These are phyloP conservation scores for Rubroboletus pulcherrimus DNA, from an alignment of 768 basidiomycete genomes.

Conservation along the genomic window DNA sequence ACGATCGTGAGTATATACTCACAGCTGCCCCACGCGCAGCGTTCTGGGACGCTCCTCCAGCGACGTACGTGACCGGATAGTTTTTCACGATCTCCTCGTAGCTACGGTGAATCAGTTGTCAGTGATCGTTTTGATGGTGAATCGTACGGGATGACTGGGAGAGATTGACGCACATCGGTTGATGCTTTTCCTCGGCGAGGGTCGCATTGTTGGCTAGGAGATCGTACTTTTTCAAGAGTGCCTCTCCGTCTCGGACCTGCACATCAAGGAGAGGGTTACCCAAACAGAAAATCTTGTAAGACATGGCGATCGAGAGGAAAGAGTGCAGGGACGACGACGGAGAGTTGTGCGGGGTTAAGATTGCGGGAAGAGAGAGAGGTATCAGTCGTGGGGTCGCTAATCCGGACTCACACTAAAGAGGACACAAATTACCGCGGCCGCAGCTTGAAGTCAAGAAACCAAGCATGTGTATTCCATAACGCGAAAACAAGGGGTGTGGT, in stretches of 20 bases:
- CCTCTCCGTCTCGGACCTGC: conserved; percentile 84
- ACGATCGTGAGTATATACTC: conserved; percentile 30
- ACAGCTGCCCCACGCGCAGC: conserved; percentile 95
- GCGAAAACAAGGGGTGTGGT: background rate
- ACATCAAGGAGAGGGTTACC: conserved; percentile 97
- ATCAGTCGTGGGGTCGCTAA: background rate
- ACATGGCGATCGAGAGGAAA: conserved; percentile 35
- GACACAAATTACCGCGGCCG: background rate
- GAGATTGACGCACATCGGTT: conserved; percentile 55
- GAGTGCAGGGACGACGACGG: conserved; percentile 13
- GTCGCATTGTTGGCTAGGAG: conserved; percentile 96
- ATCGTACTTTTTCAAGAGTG: conserved; percentile 81
- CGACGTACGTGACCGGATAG: conserved; percentile 81
- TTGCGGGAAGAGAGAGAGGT: conserved; percentile 6
- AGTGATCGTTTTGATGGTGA: background rate
- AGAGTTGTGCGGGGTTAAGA: conserved; percentile 2
- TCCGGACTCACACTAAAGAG: background rate
- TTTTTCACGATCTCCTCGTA: conserved; percentile 85
- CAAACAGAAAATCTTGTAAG: conserved; percentile 77
- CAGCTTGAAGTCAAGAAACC: background rate
- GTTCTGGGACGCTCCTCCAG: conserved; percentile 96
- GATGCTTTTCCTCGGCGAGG: conserved; percentile 86
- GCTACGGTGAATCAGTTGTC: conserved; percentile 37
- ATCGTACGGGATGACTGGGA: background rate
- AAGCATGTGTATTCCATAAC: background rate